Evolutionary conservation across 2,329 filamentous ascomycete species (phyloP).

Genomic region (Rhynchosporium graminicola): DNA sequence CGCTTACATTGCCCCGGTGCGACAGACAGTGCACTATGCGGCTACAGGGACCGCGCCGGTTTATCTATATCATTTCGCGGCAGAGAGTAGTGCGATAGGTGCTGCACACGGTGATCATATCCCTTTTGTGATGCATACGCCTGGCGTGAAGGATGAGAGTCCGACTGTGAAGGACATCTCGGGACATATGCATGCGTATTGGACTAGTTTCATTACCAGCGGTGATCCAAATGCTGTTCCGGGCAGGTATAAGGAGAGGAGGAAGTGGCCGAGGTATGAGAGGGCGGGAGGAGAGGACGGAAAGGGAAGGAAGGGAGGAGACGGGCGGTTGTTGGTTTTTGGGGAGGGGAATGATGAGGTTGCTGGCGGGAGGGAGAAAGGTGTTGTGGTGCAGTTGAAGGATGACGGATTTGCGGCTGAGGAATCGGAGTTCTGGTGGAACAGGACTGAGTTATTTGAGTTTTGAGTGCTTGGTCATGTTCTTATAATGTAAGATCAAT

Average conservation of each 20-base stretch:
- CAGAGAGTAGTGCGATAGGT: conserved; percentile 39
- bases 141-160: conserved; percentile 16
- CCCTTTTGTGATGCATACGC: conserved; percentile 47
- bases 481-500: too few species aligned
- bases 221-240: conserved; percentile 39
- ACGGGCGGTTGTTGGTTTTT: conserved; percentile 52
- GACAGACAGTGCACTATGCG: conserved; percentile 56
- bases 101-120: conserved; percentile 49
- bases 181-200: conserved; percentile 39
- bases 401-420: conserved; percentile 48
- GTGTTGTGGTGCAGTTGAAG: conserved; percentile 47
- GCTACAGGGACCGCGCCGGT: conserved; percentile 41
- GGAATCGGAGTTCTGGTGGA: conserved; percentile 64
- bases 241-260: conserved; percentile 26
- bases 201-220: conserved; percentile 38
- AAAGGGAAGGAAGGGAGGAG: conserved; percentile 19
- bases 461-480: background rate
- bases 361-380: conserved; percentile 43
- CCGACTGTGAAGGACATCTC: conserved; percentile 28
- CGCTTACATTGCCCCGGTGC: conserved; percentile 64
- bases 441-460: conserved; percentile 50
- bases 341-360: conserved; percentile 60
- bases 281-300: conserved; percentile 15
- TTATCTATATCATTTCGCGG: conserved; percentile 62
- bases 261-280: conserved; percentile 32